These are phyloP conservation scores for Lentinula guzmanii DNA, from an alignment of 768 basidiomycete genomes.

Conservation along the genomic window DNA sequence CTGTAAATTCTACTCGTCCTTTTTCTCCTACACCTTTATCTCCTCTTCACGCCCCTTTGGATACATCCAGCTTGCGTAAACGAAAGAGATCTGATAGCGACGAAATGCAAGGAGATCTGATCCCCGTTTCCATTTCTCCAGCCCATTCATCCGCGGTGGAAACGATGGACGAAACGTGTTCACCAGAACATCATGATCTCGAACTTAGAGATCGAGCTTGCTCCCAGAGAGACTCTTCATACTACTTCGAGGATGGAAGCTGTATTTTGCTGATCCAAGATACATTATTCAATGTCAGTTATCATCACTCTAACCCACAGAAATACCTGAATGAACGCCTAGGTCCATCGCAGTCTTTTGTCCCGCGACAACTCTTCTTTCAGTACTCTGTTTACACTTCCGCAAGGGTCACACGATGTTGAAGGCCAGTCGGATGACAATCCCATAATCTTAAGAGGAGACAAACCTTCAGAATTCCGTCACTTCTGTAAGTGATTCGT, in stretches of 20 bases:
- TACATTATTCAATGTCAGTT: conserved; percentile 61
- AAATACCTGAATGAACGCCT: neutral
- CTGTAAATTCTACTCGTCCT: neutral
- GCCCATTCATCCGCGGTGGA: neutral
- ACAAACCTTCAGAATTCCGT: conserved; percentile 59
- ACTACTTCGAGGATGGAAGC: conserved; percentile 65
- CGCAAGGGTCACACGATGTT: conserved; percentile 40
- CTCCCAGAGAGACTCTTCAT: conserved; percentile 38
- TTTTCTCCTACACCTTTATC: neutral
- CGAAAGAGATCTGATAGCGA: conserved; percentile 4
- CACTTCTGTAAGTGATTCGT: conserved; percentile 35
- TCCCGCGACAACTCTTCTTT: conserved; percentile 64
- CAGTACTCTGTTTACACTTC: conserved; percentile 58
- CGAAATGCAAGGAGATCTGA: neutral
- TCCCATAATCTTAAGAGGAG: conserved; percentile 59
- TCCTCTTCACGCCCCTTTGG: neutral
- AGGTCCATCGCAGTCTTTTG: conserved; percentile 58
- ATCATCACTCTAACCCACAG: neutral
- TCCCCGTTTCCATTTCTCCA: neutral
- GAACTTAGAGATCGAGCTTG: neutral
- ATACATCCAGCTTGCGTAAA: neutral
- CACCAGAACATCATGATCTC: neutral
- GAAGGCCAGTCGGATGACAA: conserved; percentile 64
- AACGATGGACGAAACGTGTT: neutral
- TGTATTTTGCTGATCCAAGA: conserved; percentile 58